Evolutionary conservation across 345 rosid genomes (phyloP), one percentile per base, ranked within the genome.

Genomic region (Syzygium jambos): DNA sequence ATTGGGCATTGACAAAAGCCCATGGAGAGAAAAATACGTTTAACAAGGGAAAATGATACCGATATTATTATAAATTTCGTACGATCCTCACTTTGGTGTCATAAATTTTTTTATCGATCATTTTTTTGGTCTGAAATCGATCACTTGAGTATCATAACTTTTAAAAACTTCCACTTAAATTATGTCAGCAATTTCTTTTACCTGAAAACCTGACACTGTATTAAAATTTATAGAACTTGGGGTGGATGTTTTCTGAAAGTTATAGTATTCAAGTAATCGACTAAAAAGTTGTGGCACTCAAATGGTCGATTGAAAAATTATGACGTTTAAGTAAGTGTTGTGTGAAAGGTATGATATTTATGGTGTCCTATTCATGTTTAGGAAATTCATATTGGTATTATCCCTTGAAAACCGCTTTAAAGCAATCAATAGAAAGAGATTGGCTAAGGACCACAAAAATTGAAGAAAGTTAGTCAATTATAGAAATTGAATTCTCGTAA

Each of bases 271-370:
- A 54, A 54, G 23, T 19, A 3, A 54, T 54, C 2, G 7, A 52
- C 7, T 52, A 52, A 52, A 52, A 63, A 15, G 11, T 14, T 7
- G 10, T 4, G 22, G 22, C 3, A 1, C 22, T 65, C 41, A 16
- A 65, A 0, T 3, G 9, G 15, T 65, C 1, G 0, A 15, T 16
- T 65, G 12, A 30, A 68, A 68, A 30, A 3, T 8, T 16, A 68
- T 30, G 78, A 1, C 1, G 8, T 12, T 2, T 8, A 30, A 30
- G 77, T 29, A 1, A 63, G 5, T 4, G 1, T 14, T n/a, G 4
- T 27, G 5, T 3, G 5, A 59, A 61, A 61, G 17, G 27, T 8
- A 30, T 30, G 17, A 16, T 30, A 63, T 3, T 29, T 4, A 16
- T 65, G 10, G 19, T 65, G 0, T 65, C 10, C 2, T 17, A 2